Base-by-base conservation (phyloP, 1,139 yeast genomes). In the Pichia sp. region DNA sequence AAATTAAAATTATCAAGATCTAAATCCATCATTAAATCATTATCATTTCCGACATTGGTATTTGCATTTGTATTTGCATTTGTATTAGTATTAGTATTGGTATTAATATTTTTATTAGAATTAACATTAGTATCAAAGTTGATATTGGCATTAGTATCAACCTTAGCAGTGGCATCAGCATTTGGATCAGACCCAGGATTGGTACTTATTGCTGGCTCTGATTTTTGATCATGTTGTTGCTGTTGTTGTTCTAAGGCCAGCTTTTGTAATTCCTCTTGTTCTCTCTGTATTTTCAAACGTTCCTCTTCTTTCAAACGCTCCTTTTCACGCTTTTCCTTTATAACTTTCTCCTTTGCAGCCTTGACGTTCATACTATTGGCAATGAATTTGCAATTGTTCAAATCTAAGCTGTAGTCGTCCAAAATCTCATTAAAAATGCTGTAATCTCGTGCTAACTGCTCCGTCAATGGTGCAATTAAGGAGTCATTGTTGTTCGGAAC, bases 331-430 rank as follows among this genome's bases (percentile, higher is more conserved):
- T 47, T 46, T 3, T 45, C 52, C 30, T 49, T 44, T 30, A 45
- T 32, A 35, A 57, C 52, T 47, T 49, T 54, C 45, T 60, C 58
- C 46, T 61, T 53, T 39, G 49, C 43, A 29, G 54, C 34, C 45
- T 52, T 52, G 36, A 55, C 52, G 48, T 56, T 52, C 39, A 65
- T 37, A 35, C 60, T 54, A 15, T 58, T 57, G 18, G 66, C 53
- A 32, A 62, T 61, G 38, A 51, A 50, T 31, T 59, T 60, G 21
- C 69, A 59, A 31, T 62, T 63, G 8, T 45, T 51, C 39, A 66
- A 47, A 31, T 68, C 65, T 24, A 62, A 44, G 20, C 57, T 63
- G 39, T 62, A 50, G 33, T 63, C 65, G 46, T 66, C 69, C 37
- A 68, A 43, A 2, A 65, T 58, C 23, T 50, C 53, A 43, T 63